Percentiles rank a stretch among this genome's conserved stretches.
Conservation (phyloP, 495 filamentous ascomycete genomes). For the Achaetomiella virescens region DNA sequence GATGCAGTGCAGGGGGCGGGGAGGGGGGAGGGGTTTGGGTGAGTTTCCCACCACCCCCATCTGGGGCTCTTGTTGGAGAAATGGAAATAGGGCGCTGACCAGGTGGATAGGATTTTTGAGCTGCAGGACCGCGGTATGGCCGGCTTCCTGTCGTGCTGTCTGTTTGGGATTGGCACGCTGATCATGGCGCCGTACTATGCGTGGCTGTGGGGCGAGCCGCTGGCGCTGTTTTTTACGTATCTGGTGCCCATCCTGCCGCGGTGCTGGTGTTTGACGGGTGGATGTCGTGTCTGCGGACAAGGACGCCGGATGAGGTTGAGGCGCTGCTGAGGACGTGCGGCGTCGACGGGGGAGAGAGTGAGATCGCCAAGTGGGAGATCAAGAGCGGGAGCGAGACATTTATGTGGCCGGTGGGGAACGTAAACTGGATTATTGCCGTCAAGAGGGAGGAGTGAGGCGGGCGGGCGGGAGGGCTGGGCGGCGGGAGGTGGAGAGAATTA, state of each 20-base stretch:
- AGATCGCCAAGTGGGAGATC: conserved; percentile 45
- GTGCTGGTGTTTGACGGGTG: conserved; percentile 62
- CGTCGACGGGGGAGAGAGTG: conserved; percentile 33
- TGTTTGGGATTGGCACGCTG: conserved; percentile 50
- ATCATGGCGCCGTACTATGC: conserved; percentile 54
- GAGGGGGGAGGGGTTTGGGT: conserved; percentile 57
- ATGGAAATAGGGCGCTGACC: not conserved
- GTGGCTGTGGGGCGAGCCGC: conserved; percentile 44
- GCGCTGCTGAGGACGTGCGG: conserved; percentile 48
- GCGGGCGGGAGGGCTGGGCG: not conserved
- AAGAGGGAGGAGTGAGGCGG: conserved; percentile 23
- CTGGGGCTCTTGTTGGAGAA: not conserved
- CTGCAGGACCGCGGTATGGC: conserved; percentile 55
- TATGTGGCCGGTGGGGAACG: conserved; percentile 43
- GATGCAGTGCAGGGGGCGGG: conserved; percentile 53
- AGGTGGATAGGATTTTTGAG: conserved; percentile 56
- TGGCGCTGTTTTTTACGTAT: conserved; percentile 59
- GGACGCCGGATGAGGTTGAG: conserved; percentile 58
- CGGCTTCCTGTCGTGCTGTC: conserved; percentile 47
- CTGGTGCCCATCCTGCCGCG: conserved; percentile 56
- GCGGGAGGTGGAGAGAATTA: not conserved
- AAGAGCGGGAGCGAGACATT: conserved; percentile 45
- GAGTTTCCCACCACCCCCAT: conserved; percentile 5
- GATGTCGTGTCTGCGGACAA: conserved; percentile 57
- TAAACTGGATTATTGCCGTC: conserved; percentile 46